Evolutionary conservation across 2,329 filamentous ascomycete genomes (phyloP).

Genomic region (Botrytis galanthina): DNA sequence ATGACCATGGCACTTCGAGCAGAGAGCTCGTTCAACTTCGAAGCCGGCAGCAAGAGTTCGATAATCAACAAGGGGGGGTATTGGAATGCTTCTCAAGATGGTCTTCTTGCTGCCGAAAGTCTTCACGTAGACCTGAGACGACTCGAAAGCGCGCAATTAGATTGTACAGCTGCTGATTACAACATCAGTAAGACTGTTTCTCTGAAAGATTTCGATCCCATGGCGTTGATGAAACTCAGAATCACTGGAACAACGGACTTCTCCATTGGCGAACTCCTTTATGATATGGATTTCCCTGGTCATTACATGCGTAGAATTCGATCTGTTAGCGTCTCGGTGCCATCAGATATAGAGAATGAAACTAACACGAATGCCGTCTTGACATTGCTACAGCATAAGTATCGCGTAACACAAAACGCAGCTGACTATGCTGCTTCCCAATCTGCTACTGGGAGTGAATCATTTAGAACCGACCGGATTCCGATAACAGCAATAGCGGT

Average conservation of each 20-base stretch:
- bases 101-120: slow-evolving; percentile 17
- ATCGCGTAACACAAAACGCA: slow-evolving; percentile 1
- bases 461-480: slow-evolving; percentile 23
- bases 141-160: slow-evolving; percentile 8
- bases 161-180: slow-evolving; percentile 13
- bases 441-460: not conserved
- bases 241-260: slow-evolving; percentile 17
- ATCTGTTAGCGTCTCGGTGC: slow-evolving; percentile 12
- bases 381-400: slow-evolving; percentile 8
- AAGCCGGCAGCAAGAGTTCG: not conserved
- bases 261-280: slow-evolving; percentile 19
- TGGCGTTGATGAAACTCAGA: slow-evolving; percentile 18
- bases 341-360: not conserved
- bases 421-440: not conserved
- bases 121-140: slow-evolving; percentile 8
- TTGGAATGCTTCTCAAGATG: slow-evolving; percentile 16
- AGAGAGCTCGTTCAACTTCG: slow-evolving; percentile 1
- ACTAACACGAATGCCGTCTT: not conserved
- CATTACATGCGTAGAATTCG: slow-evolving; percentile 23
- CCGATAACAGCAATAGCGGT: slow-evolving; percentile 37
- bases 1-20: not conserved
- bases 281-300: slow-evolving; percentile 21
- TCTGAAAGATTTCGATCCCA: slow-evolving; percentile 13
- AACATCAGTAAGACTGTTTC: slow-evolving; percentile 17
- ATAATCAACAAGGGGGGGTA: not conserved